Percentiles rank a stretch among this genome's conserved stretches.
phyloP scores from a whole-genome alignment of 73 alveolate species.

The Paramecium sonneborni region DNA sequence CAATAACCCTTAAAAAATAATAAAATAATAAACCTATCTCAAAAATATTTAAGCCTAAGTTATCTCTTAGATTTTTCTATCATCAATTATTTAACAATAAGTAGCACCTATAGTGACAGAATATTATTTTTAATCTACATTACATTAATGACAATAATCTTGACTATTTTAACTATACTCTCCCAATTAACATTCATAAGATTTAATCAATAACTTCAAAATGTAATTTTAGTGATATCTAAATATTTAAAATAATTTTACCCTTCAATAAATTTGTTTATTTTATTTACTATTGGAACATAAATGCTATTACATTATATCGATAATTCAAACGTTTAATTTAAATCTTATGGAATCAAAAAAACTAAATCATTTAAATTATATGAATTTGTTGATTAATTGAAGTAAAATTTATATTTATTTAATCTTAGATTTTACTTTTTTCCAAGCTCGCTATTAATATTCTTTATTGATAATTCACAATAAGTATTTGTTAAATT shows the following conservation, averaged over 20 bases:
- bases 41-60: neutral
- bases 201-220: neutral
- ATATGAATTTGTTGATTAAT: neutral
- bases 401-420: neutral
- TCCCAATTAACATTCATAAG: neutral
- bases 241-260: neutral
- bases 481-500: neutral
- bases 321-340: neutral
- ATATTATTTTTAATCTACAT: neutral
- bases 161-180: neutral
- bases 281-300: neutral
- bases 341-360: neutral
- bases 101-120: neutral
- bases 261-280: neutral
- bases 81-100: neutral
- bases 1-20: neutral
- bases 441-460: neutral
- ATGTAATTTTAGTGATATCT: neutral
- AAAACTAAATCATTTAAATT: neutral
- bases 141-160: neutral
- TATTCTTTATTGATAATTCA: neutral
- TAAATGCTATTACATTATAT: neutral
- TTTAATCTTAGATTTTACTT: neutral
- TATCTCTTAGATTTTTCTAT: neutral
- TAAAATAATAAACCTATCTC: neutral